A percentile compares a stretch with the other conserved stretches of the same genome.
Evolutionary conservation across 441 rosid species (phyloP).

Genomic region (Iberis amara): DNA sequence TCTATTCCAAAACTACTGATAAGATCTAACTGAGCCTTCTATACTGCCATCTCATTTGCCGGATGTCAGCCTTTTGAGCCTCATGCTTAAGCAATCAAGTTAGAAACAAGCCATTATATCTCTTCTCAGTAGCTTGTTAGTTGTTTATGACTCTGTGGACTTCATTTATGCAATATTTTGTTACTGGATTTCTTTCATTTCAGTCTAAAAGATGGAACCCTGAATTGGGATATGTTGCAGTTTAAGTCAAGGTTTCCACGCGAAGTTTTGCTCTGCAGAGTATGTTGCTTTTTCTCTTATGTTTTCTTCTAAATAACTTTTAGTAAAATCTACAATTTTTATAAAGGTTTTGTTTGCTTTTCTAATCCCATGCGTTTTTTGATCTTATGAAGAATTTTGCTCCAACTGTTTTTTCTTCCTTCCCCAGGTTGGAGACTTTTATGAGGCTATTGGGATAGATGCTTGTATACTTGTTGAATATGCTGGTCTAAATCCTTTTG

Average conservation of each 20-base stretch:
- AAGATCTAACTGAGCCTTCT: too few species aligned
- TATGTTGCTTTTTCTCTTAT: slow-evolving; percentile 34
- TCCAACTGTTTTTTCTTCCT: slow-evolving; percentile 2
- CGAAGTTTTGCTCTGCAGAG: slow-evolving; percentile 95
- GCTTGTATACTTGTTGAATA: slow-evolving; percentile 94
- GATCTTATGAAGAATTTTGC: not conserved
- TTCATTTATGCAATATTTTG: slow-evolving; percentile 17
- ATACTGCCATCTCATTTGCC: too few species aligned
- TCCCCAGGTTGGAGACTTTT: slow-evolving; percentile 97
- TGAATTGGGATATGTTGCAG: slow-evolving; percentile 84
- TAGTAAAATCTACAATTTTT: not conserved
- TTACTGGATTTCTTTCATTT: slow-evolving; percentile 25
- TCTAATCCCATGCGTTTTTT: not conserved
- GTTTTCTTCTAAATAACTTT: not conserved
- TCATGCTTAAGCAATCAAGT: not conserved
- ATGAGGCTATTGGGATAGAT: slow-evolving; percentile 96
- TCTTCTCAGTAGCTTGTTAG: not conserved
- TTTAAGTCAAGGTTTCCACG: slow-evolving; percentile 94
- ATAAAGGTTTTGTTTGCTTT: not conserved
- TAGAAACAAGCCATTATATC: not conserved
- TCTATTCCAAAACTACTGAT: too few species aligned
- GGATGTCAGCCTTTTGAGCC: too few species aligned
- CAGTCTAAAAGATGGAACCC: slow-evolving; percentile 90
- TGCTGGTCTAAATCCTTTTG: slow-evolving; percentile 98
- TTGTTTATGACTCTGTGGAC: not conserved